Percentiles rank a stretch among this genome's conserved stretches.
These are phyloP conservation scores for Auricularia heimuer DNA, from an alignment of 768 basidiomycete genomes.

Conservation along the genomic window DNA sequence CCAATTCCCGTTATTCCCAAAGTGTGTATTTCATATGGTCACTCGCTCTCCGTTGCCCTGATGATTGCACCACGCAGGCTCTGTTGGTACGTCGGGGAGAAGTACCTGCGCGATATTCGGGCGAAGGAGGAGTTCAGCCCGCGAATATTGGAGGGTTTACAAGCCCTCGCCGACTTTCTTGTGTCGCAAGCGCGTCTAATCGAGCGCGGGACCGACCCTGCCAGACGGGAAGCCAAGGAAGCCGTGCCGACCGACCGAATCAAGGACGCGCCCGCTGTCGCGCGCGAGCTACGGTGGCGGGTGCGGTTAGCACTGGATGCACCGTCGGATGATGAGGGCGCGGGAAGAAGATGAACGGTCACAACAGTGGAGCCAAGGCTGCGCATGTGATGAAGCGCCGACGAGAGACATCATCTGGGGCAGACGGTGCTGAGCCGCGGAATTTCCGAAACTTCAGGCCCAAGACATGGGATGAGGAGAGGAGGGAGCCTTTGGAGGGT, in stretches of 20 bases:
- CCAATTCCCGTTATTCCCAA: slow-evolving; percentile 73
- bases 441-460: slow-evolving; percentile 62
- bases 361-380: slow-evolving; percentile 22
- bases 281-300: slow-evolving; percentile 82
- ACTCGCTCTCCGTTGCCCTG: slow-evolving; percentile 3
- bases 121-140: slow-evolving; percentile 38
- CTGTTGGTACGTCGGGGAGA: slow-evolving; percentile 86
- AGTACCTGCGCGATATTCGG: slow-evolving; percentile 64
- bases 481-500: slow-evolving; percentile 32
- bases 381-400: slow-evolving; percentile 6
- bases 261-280: slow-evolving; percentile 71
- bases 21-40: slow-evolving; percentile 30
- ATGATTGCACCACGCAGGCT: slow-evolving; percentile 36
- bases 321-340: slow-evolving; percentile 59
- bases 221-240: slow-evolving; percentile 70
- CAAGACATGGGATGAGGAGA: slow-evolving; percentile 50
- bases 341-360: slow-evolving; percentile 17
- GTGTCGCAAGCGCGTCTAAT: slow-evolving; percentile 65
- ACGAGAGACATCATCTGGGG: slow-evolving; percentile 8
- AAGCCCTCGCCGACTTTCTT: slow-evolving; percentile 66
- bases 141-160: slow-evolving; percentile 63
- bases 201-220: slow-evolving; percentile 59
- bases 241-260: slow-evolving; percentile 72
- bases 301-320: slow-evolving; percentile 51
- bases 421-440: slow-evolving; percentile 13